A percentile compares a stretch with the other conserved stretches of the same genome.
Conservation (phyloP, 345 rosid species). For the Eucalyptus erythrocorys region DNA sequence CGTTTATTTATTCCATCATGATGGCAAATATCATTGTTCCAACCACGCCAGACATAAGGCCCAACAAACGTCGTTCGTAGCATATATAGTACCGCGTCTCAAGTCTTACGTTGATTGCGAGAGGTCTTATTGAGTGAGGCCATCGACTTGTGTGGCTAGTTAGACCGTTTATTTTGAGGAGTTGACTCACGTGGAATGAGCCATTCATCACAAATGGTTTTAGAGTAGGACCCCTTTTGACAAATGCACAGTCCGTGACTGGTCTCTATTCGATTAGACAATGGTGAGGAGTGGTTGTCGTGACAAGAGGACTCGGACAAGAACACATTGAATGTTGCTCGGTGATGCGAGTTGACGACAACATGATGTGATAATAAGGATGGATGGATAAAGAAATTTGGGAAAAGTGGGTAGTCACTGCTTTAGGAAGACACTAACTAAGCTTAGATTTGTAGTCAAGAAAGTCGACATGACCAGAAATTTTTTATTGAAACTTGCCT, state of each 20-base stretch:
- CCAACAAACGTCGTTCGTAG: neutral
- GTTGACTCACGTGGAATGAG: rapidly evolving
- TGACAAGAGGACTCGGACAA: neutral
- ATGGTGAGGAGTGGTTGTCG: neutral
- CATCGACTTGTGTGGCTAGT: neutral
- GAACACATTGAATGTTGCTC: neutral
- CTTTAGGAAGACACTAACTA: neutral
- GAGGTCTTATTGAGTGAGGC: neutral
- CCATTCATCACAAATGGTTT: neutral
- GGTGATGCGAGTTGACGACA: neutral
- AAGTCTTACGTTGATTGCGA: neutral
- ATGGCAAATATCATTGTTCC: neutral
- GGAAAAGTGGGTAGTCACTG: neutral
- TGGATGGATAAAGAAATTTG: neutral
- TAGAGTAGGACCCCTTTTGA: neutral
- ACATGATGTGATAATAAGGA: neutral
- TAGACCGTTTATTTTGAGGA: neutral
- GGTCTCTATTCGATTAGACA: neutral
- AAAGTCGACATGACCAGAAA: neutral
- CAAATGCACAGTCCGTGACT: neutral
- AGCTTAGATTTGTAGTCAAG: neutral
- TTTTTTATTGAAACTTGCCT: neutral
- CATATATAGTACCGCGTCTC: rapidly evolving
- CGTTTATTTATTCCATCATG: neutral
- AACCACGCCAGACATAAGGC: neutral